These are phyloP conservation scores for Paralagenidium karlingii DNA, from an alignment of 352 stramenopile species.

Conservation along the genomic window DNA sequence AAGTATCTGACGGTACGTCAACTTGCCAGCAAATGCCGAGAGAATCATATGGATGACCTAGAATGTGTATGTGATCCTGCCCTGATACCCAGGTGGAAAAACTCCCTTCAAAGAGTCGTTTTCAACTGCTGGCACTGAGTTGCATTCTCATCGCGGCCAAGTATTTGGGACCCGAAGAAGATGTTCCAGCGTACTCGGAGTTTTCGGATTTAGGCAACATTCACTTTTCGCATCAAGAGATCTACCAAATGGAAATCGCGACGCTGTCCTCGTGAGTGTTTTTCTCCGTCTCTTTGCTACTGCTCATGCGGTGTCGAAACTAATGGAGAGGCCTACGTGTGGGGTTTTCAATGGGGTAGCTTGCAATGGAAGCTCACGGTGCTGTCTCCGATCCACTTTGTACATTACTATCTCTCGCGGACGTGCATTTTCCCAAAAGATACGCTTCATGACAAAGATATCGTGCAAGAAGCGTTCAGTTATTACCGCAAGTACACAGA, in stretches of 20 bases:
- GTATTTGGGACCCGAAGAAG: conserved; percentile 61
- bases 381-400: conserved; percentile 69
- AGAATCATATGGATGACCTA: background rate
- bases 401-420: conserved; percentile 67
- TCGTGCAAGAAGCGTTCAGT: conserved; percentile 60
- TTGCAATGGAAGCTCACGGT: conserved; percentile 55
- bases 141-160: conserved; percentile 76
- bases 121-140: conserved; percentile 71
- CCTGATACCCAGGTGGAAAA: conserved; percentile 6
- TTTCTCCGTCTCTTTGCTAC: background rate
- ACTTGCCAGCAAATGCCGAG: background rate
- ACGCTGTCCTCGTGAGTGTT: conserved; percentile 28
- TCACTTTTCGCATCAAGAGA: conserved; percentile 76
- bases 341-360: conserved; percentile 10
- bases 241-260: conserved; percentile 56
- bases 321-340: background rate
- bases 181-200: conserved; percentile 66
- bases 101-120: conserved; percentile 57
- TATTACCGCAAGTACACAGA: conserved; percentile 81
- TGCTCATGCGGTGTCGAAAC: background rate
- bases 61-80: background rate
- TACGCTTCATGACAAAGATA: conserved; percentile 46
- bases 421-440: conserved; percentile 73
- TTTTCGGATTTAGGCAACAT: conserved; percentile 81
- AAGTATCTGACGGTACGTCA: conserved; percentile 28